Conservation (phyloP, 2,329 filamentous ascomycete genomes). For the Penicillium thymicola region DNA sequence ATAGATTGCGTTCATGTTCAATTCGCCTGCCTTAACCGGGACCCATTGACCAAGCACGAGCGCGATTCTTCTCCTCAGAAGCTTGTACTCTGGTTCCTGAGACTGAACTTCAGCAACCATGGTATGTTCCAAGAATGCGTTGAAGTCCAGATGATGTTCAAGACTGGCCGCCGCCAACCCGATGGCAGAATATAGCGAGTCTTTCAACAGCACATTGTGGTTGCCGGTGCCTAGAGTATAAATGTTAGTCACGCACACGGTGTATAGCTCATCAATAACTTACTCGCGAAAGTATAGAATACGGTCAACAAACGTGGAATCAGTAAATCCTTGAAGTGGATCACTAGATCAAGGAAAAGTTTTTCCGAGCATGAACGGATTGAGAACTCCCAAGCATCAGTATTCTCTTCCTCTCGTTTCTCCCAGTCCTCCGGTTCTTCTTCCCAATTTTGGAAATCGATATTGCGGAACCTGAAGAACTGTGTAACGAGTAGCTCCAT, state of each 20-base stretch:
- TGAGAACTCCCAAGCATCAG: slow-evolving; percentile 87
- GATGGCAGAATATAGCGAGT: slow-evolving; percentile 91
- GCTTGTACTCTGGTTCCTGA: slow-evolving; percentile 64
- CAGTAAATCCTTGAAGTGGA: slow-evolving; percentile 80
- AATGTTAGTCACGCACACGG: slow-evolving; percentile 13
- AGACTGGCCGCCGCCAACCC: slow-evolving; percentile 79
- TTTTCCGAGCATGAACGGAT: slow-evolving; percentile 91
- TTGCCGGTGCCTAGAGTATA: slow-evolving; percentile 50
- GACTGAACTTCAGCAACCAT: slow-evolving; percentile 76
- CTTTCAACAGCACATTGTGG: slow-evolving; percentile 76
- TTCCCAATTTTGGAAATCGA: slow-evolving; percentile 87
- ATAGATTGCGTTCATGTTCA: slow-evolving; percentile 72
- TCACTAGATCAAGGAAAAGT: slow-evolving; percentile 85
- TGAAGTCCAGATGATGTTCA: slow-evolving; percentile 74
- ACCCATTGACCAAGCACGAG: slow-evolving; percentile 91
- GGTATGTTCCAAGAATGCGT: slow-evolving; percentile 70
- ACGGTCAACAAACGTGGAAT: slow-evolving; percentile 76
- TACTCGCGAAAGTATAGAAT: slow-evolving; percentile 72
- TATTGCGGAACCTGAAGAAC: slow-evolving; percentile 81
- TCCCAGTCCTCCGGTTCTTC: slow-evolving; percentile 96
- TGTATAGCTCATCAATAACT: slow-evolving; percentile 29
- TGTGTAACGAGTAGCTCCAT: slow-evolving; percentile 81
- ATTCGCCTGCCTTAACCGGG: slow-evolving; percentile 66
- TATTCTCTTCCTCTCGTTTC: slow-evolving; percentile 77
- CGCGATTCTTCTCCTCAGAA: slow-evolving; percentile 81